Base-by-base conservation (phyloP, 306 rosid species). In the Spatholobus suberectus region DNA sequence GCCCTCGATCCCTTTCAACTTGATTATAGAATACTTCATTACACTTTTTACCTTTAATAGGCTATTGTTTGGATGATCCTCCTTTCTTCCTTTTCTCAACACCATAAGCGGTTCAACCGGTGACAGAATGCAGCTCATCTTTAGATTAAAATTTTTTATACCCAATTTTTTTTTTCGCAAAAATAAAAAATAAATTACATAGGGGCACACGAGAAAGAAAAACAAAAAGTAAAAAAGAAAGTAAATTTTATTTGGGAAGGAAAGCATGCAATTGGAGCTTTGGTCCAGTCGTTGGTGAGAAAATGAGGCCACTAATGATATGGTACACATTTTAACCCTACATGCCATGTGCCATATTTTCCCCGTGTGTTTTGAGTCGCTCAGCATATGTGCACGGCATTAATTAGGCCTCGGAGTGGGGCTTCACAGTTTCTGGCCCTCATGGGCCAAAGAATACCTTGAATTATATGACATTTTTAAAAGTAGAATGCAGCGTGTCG, bases 291-390 rank as follows among this genome's bases (percentile, higher is more conserved):
- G 21, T 20, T 21, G 55, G 75, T 70, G 37, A 41, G 18, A 26
- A 69, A 69, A 40, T 41, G 37, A 69, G 52, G 75, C 6, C 55
- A 43, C 57, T 70, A 43, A 70, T 70, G 75, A 41, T 70, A 43
- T 21, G 75, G 57, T 41, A 21, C 57, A 24, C 21, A 23, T 43
- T 70, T 21, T 70, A 41, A 70, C 37, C 57, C 23, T 52, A 63
- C 80, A 71, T 5, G 67, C 44, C 84, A 78, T 55, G 70, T 78
- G 80, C 58, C 80, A 44, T 59, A 63, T 72, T 79, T 67, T 73
- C 14, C 37, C 32, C 78, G 44, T 74, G 84, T 15, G 55, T 52
- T 66, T 40, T 29, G 15, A 79, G 43, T 43, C 43, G 11, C 6
- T 51, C 35, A 27, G 14, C 47, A 27, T 52, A 5, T 51, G 52